Conservation (phyloP, 1,139 yeast species). For the Kodamaea anthophila region DNA sequence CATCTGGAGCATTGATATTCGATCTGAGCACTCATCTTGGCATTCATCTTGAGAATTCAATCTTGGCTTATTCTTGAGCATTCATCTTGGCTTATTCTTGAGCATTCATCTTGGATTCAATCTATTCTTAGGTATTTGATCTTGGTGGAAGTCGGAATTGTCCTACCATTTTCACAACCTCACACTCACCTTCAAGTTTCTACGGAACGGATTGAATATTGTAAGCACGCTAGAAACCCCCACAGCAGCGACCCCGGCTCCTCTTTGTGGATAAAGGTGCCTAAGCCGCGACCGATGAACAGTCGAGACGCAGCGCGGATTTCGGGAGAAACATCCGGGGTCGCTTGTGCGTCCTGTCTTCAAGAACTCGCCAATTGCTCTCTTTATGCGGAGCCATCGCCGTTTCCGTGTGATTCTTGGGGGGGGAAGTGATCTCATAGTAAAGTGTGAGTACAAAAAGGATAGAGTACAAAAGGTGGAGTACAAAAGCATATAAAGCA, state of each 20-base stretch:
- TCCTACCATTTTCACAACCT: no score
- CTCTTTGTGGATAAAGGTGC: neutral
- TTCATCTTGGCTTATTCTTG: no score
- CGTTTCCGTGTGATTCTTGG: neutral
- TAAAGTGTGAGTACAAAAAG: neutral
- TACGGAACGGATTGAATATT: neutral
- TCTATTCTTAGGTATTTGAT: no score
- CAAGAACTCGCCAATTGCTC: neutral
- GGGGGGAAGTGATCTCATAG: conserved; percentile 1
- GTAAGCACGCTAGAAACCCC: no score
- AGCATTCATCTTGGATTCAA: no score
- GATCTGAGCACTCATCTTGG: no score
- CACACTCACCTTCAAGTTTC: neutral
- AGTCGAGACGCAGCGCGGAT: neutral
- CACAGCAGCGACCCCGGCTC: neutral
- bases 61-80: no score
- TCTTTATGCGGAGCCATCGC: neutral
- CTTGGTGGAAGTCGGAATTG: no score
- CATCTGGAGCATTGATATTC: no score
- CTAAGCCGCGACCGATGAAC: neutral
- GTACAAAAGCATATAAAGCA: no score
- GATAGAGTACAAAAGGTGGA: neutral
- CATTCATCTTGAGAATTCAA: no score
- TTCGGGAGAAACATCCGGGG: neutral
- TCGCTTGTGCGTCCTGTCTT: no score